A percentile compares a stretch with the other conserved stretches of the same genome.
Evolutionary conservation across 495 filamentous ascomycete genomes (phyloP).

Genomic region (Neurospora sp.): DNA sequence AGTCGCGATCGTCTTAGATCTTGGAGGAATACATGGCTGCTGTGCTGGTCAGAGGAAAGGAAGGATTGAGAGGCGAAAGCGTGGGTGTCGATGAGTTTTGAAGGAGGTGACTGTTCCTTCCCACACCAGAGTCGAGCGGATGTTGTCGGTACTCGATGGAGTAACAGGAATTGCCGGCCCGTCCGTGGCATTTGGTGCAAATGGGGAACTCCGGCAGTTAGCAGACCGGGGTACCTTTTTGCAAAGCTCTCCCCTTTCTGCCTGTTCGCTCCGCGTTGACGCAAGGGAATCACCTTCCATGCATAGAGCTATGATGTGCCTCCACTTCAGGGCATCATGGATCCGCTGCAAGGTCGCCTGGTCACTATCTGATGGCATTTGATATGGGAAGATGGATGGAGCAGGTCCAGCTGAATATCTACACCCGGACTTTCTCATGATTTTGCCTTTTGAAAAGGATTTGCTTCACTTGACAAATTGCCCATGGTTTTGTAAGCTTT

Average conservation of each 20-base stretch:
- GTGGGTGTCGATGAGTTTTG: background rate
- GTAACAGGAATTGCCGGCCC: background rate
- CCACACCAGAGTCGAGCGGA: background rate
- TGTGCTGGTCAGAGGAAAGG: background rate
- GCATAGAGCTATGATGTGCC: background rate
- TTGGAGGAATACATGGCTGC: background rate
- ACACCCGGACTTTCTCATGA: too few relatives aligned
- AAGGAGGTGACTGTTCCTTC: background rate
- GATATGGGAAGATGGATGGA: background rate
- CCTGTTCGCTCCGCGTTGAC: background rate
- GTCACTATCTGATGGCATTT: background rate
- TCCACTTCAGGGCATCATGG: background rate
- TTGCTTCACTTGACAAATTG: background rate
- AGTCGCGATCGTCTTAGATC: background rate
- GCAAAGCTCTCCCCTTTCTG: background rate
- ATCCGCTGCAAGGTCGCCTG: background rate
- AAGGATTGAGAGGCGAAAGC: background rate
- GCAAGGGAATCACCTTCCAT: background rate
- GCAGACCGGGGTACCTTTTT: background rate
- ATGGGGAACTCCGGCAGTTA: background rate
- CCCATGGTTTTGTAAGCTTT: background rate
- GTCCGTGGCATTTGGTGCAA: background rate
- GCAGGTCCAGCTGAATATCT: background rate
- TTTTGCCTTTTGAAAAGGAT: background rate
- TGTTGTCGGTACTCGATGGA: background rate